These are phyloP conservation scores for Suillus tomentosus DNA, from an alignment of 768 basidiomycete species.

Conservation along the genomic window DNA sequence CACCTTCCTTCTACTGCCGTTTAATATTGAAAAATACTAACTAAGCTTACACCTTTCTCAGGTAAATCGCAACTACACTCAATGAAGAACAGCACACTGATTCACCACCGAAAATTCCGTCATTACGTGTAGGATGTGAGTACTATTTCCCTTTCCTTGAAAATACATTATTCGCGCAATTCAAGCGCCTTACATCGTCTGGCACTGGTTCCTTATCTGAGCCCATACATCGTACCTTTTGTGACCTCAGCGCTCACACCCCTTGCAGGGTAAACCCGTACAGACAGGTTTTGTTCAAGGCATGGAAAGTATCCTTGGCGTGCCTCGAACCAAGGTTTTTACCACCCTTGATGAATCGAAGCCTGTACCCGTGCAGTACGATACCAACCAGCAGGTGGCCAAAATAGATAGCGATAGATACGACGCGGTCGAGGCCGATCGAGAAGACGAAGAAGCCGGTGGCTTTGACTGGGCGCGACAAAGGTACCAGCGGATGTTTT, in stretches of 20 bases:
- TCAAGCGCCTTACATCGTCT: slow-evolving; percentile 62
- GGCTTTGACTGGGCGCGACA: slow-evolving; percentile 54
- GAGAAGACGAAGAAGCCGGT: slow-evolving; percentile 56
- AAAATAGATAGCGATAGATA: slow-evolving; percentile 30
- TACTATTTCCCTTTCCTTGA: slow-evolving; percentile 35
- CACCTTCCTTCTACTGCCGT: neutral
- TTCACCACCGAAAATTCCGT: neutral
- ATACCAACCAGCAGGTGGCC: slow-evolving; percentile 9
- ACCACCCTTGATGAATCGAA: slow-evolving; percentile 10
- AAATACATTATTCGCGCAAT: slow-evolving; percentile 70
- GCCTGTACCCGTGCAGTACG: slow-evolving; percentile 11
- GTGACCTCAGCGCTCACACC: slow-evolving; percentile 12
- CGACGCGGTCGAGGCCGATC: slow-evolving; percentile 63
- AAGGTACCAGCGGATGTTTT: slow-evolving; percentile 72
- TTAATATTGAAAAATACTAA: slow-evolving; percentile 3
- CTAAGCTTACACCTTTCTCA: neutral
- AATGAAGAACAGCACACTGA: neutral
- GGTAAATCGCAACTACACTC: slow-evolving; percentile 8
- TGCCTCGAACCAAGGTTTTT: slow-evolving; percentile 34
- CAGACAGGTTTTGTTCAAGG: slow-evolving; percentile 80
- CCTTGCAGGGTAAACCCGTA: slow-evolving; percentile 54
- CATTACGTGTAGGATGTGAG: slow-evolving; percentile 42
- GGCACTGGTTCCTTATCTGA: slow-evolving; percentile 75
- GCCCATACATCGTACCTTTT: slow-evolving; percentile 10
- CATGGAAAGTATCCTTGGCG: slow-evolving; percentile 80